A percentile compares a stretch with the other conserved stretches of the same genome.
These are phyloP conservation scores for Stachybotrys echinatus DNA, from an alignment of 2,329 filamentous ascomycete genomes.

Conservation along the genomic window DNA sequence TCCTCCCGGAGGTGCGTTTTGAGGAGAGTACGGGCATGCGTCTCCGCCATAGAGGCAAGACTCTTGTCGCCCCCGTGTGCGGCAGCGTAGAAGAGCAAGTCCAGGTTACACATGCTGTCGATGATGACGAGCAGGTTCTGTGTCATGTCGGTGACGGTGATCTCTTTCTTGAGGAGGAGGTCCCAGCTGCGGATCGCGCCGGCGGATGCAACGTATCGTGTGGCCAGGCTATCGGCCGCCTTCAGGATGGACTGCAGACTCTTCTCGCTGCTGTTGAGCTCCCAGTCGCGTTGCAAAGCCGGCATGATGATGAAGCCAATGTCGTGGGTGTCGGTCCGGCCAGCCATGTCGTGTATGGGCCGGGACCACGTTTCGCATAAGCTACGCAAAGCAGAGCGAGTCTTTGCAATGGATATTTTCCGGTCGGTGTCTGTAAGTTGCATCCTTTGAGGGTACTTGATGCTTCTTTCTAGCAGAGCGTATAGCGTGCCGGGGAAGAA, in stretches of 20 bases:
- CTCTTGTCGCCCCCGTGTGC: constrained; percentile 19
- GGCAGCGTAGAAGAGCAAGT: constrained; percentile 32
- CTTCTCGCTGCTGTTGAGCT: constrained; percentile 32
- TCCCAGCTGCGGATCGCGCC: constrained; percentile 46
- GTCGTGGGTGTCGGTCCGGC: constrained; percentile 46
- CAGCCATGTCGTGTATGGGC: constrained; percentile 29
- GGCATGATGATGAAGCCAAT: constrained; percentile 50
- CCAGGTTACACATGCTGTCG: constrained; percentile 35
- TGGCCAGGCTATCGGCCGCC: constrained; percentile 35
- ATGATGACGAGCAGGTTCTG: constrained; percentile 33
- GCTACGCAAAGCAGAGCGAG: neutral
- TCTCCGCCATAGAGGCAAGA: constrained; percentile 28
- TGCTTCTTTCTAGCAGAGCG: constrained; percentile 24
- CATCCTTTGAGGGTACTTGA: constrained; percentile 18
- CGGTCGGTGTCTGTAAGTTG: neutral
- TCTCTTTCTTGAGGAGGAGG: constrained; percentile 21
- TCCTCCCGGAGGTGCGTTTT: constrained; percentile 32
- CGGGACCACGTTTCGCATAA: constrained; percentile 9
- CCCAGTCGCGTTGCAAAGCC: constrained; percentile 39
- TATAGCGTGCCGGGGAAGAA: constrained; percentile 34
- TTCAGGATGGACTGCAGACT: constrained; percentile 33
- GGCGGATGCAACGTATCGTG: constrained; percentile 32
- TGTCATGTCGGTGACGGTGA: constrained; percentile 18
- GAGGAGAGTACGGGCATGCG: constrained; percentile 32
- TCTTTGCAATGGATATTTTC: neutral